These are phyloP conservation scores for Saccharomyces hybrid DNA, from an alignment of 1,139 yeast genomes.

Conservation along the genomic window DNA sequence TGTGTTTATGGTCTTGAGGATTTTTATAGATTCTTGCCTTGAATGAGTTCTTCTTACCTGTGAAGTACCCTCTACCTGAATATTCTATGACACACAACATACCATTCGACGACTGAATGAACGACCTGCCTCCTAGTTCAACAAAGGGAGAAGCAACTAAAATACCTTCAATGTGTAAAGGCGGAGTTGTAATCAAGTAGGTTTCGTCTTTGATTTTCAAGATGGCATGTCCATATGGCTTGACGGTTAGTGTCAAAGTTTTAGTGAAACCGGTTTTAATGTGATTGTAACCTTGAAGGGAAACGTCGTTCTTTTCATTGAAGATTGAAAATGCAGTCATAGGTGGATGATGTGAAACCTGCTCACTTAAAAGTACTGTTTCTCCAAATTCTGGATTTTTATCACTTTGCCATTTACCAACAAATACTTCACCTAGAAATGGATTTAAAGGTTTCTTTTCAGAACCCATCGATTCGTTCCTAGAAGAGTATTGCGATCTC, in stretches of 20 bases:
- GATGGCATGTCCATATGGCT: constrained; percentile 87
- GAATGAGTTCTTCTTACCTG: constrained; percentile 91
- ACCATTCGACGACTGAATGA: constrained; percentile 75
- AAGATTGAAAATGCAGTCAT: constrained; percentile 78
- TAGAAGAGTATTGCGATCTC: constrained; percentile 84
- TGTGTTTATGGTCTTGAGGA: constrained; percentile 36
- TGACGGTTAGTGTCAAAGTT: constrained; percentile 54
- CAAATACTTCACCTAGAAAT: constrained; percentile 84
- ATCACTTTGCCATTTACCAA: constrained; percentile 71
- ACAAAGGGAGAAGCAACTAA: constrained; percentile 84
- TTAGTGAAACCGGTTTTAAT: constrained; percentile 78
- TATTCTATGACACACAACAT: constrained; percentile 67
- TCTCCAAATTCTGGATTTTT: constrained; percentile 52
- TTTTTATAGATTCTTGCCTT: constrained; percentile 71
- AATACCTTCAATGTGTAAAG: constrained; percentile 92
- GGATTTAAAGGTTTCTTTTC: constrained; percentile 96
- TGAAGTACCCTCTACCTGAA: constrained; percentile 87
- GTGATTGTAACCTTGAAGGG: constrained; percentile 81
- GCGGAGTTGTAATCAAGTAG: constrained; percentile 81
- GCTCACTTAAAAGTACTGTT: constrained; percentile 73
- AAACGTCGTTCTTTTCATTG: constrained; percentile 61
- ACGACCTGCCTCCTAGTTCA: constrained; percentile 78
- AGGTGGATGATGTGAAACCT: constrained; percentile 94
- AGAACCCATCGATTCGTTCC: constrained; percentile 83
- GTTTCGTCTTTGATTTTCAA: constrained; percentile 59